A percentile compares a stretch with the other conserved stretches of the same genome.
These are phyloP conservation scores for Diutina neorugosa DNA, from an alignment of 1,139 yeast genomes.

Conservation along the genomic window DNA sequence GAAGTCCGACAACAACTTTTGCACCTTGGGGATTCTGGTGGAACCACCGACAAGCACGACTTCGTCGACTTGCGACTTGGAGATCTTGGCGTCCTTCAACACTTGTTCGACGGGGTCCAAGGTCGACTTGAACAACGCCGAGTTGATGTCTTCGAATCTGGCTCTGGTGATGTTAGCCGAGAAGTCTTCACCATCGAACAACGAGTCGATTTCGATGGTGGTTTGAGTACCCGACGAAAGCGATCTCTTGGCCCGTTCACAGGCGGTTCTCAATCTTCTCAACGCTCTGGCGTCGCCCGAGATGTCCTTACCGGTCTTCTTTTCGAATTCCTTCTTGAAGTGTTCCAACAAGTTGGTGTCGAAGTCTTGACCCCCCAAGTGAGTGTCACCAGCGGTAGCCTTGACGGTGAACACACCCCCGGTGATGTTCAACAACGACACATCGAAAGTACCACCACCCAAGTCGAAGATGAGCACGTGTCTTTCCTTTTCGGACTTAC, in stretches of 20 bases:
- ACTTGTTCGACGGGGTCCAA: constrained; percentile 12
- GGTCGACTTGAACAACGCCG: constrained; percentile 11
- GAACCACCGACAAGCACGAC: constrained; percentile 31
- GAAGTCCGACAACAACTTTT: constrained; percentile 27
- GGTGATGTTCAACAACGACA: constrained; percentile 88
- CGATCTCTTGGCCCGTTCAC: constrained; percentile 30
- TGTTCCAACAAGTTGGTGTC: constrained; percentile 52
- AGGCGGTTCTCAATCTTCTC: constrained; percentile 30
- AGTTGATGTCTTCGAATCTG: constrained; percentile 11
- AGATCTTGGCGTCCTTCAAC: constrained; percentile 27
- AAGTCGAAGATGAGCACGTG: constrained; percentile 88
- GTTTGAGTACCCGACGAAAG: constrained; percentile 26
- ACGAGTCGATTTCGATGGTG: constrained; percentile 23
- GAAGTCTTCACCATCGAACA: constrained; percentile 14
- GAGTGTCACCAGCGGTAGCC: constrained; percentile 99
- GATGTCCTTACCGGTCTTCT: constrained; percentile 91
- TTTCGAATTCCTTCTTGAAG: constrained; percentile 76
- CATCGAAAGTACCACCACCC: constrained; percentile 99
- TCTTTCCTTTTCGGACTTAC: constrained; percentile 74
- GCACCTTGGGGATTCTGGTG: constrained; percentile 30
- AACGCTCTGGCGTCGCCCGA: constrained; percentile 53
- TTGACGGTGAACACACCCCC: constrained; percentile 99
- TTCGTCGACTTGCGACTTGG: constrained; percentile 25
- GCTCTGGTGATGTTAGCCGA: constrained; percentile 12
- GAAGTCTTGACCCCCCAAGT: constrained; percentile 99